phyloP scores from a whole-genome alignment of 768 basidiomycete genomes.

The Boletus insuetus region DNA sequence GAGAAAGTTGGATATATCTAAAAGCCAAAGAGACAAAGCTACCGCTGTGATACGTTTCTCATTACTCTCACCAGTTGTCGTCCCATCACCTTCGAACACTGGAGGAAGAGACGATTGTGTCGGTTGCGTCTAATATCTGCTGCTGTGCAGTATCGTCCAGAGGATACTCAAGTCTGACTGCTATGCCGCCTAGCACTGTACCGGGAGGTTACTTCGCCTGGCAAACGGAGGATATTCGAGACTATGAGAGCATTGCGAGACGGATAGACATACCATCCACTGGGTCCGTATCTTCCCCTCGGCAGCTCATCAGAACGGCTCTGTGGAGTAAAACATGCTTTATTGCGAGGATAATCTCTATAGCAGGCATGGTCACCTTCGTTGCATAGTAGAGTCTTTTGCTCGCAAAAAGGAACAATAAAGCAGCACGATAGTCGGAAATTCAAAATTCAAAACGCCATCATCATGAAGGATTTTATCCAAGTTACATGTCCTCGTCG shows the following conservation, averaged over 20 bases:
- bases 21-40: not conserved
- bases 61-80: constrained; percentile 1
- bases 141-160: constrained; percentile 2
- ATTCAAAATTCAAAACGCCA: constrained; percentile 32
- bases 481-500: not conserved
- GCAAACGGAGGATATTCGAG: not conserved
- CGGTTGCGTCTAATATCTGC: not conserved
- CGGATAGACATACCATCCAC: not conserved
- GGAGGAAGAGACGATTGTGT: not conserved
- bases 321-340: not conserved
- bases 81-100: not conserved
- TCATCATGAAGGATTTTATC: constrained; percentile 26
- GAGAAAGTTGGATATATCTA: not conserved
- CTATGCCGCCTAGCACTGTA: not conserved
- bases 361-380: not conserved
- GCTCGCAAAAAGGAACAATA: constrained; percentile 3
- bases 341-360: not conserved
- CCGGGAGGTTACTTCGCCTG: not conserved
- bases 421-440: constrained; percentile 28
- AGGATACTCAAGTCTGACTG: constrained; percentile 3
- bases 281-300: not conserved
- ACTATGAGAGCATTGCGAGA: not conserved
- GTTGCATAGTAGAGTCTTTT: not conserved
- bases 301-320: constrained; percentile 7
- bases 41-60: not conserved